These are phyloP conservation scores for Dispira parvispora DNA, from an alignment of 192 early-diverging fungal genomes.

Conservation along the genomic window DNA sequence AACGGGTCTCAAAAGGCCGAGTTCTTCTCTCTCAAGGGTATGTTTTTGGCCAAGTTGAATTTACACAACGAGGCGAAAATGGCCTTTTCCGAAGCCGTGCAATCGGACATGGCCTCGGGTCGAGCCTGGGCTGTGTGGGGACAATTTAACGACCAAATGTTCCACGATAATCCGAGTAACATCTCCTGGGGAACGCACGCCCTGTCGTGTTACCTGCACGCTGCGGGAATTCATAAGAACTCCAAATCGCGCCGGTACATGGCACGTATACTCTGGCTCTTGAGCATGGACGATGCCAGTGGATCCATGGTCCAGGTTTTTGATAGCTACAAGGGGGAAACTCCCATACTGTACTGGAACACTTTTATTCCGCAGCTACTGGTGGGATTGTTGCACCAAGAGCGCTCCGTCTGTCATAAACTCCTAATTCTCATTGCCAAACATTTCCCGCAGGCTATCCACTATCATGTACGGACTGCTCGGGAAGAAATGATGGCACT, in stretches of 20 bases:
- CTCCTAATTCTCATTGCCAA: conserved; percentile 92
- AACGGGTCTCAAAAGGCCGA: conserved; percentile 83
- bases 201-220: conserved; percentile 91
- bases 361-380: conserved; percentile 95
- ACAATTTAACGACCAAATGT: conserved; percentile 82
- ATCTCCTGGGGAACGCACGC: conserved; percentile 72
- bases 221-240: conserved; percentile 74
- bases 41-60: conserved; percentile 79
- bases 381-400: conserved; percentile 54
- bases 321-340: conserved; percentile 79
- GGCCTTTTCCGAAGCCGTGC: conserved; percentile 78
- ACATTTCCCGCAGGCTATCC: conserved; percentile 66
- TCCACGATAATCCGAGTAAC: conserved; percentile 67
- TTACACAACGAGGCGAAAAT: conserved; percentile 75
- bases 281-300: conserved; percentile 69
- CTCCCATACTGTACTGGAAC: conserved; percentile 95
- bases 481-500: conserved; percentile 68
- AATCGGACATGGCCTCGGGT: conserved; percentile 72
- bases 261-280: conserved; percentile 84
- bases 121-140: conserved; percentile 97
- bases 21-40: conserved; percentile 92
- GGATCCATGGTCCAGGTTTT: conserved; percentile 62
- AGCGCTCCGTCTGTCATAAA: conserved; percentile 41
- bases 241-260: conserved; percentile 77
- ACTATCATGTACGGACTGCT: conserved; percentile 85